phyloP scores from a whole-genome alignment of 2,329 filamentous ascomycete genomes.

The Venturia asperata region DNA sequence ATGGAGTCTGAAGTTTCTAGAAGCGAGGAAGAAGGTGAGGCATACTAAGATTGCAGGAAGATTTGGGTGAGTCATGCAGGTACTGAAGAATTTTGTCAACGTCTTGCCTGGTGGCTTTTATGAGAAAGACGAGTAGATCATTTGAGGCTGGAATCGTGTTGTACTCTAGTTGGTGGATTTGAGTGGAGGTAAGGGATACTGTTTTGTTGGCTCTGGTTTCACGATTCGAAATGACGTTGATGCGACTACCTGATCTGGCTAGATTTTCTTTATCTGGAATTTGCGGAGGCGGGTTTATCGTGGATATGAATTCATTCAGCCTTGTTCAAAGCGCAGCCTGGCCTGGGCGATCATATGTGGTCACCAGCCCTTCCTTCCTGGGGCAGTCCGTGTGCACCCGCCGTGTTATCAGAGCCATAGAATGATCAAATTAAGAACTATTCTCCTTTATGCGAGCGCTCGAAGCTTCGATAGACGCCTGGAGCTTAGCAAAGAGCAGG shows the following conservation, averaged over 20 bases:
- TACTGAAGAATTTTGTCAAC: not conserved
- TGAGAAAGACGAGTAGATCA: not conserved
- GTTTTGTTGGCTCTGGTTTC: not conserved
- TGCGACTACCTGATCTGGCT: not conserved
- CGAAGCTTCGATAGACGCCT: no score
- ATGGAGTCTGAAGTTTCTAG: not conserved
- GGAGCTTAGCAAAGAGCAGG: no score
- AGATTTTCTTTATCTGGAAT: not conserved
- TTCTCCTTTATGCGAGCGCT: no score
- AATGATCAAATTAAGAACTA: no score
- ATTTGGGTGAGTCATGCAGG: not conserved
- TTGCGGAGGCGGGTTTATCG: not conserved
- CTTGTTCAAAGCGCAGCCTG: not conserved
- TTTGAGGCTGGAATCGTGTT: not conserved
- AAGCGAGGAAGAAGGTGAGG: not conserved
- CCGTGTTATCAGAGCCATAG: no score
- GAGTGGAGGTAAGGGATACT: not conserved
- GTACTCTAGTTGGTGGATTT: not conserved
- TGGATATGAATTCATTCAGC: not conserved
- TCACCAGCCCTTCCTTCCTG: no score
- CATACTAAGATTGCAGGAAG: no score
- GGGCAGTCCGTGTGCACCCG: no score
- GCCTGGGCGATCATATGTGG: not conserved
- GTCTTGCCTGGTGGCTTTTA: not conserved
- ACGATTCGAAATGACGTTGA: conserved; percentile 4